Evolutionary conservation across 2,329 filamentous ascomycete species (phyloP).

Genomic region (Malbranchea zuffiana): DNA sequence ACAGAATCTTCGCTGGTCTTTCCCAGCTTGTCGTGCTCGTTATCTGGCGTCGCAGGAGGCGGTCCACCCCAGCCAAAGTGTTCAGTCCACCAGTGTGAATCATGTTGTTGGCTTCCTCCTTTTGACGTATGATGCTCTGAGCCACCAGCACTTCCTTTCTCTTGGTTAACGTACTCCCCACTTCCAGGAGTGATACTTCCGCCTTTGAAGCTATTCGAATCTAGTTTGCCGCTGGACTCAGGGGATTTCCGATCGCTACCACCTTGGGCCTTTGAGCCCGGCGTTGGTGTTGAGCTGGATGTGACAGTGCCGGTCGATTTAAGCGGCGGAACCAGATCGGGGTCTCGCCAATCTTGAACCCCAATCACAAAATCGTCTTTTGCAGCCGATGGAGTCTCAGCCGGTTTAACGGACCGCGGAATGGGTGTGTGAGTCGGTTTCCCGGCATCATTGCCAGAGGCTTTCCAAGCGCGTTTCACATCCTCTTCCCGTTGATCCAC

Average conservation of each 20-base stretch:
- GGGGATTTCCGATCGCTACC: slow-evolving; percentile 15
- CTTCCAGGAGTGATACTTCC: slow-evolving; percentile 62
- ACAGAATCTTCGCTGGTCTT: slow-evolving; percentile 11
- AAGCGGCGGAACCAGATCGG: slow-evolving; percentile 50
- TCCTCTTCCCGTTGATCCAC: slow-evolving; percentile 45
- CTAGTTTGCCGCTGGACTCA: slow-evolving; percentile 22
- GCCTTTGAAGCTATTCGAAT: slow-evolving; percentile 41
- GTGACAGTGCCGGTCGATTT: slow-evolving; percentile 12
- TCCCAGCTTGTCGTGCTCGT: neutral
- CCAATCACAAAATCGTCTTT: slow-evolving; percentile 62
- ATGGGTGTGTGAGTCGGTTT: slow-evolving; percentile 12
- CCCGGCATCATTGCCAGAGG: slow-evolving; percentile 13
- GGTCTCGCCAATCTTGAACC: slow-evolving; percentile 79
- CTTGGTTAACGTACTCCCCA: slow-evolving; percentile 51
- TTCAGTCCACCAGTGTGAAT: slow-evolving; percentile 27
- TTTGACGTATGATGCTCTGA: slow-evolving; percentile 9
- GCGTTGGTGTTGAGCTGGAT: slow-evolving; percentile 17
- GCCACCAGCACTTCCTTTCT: slow-evolving; percentile 13
- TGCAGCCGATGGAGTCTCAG: slow-evolving; percentile 18
- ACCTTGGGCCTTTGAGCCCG: neutral
- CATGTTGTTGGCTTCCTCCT: slow-evolving; percentile 10
- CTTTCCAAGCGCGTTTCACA: slow-evolving; percentile 20
- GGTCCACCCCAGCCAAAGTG: slow-evolving; percentile 24
- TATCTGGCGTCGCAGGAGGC: neutral
- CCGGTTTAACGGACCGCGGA: slow-evolving; percentile 15